phyloP scores from a whole-genome alignment of 768 basidiomycete species.

The Pulveroboletus ravenelii region DNA sequence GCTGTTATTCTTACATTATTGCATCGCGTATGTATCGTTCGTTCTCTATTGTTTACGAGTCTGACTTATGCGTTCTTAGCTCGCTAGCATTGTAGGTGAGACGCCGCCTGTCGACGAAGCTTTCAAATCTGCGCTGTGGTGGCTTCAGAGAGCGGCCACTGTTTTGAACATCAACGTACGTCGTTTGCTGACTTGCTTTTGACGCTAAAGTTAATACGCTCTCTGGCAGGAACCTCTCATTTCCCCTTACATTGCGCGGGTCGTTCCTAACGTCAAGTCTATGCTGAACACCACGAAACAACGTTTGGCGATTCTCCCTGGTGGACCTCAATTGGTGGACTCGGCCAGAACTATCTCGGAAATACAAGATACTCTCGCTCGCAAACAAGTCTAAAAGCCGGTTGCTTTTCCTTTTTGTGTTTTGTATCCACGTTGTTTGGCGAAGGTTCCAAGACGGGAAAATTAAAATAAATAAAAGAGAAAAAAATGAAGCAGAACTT shows the following conservation, averaged over 20 bases:
- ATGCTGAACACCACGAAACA: constrained; percentile 77
- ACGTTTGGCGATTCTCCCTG: constrained; percentile 72
- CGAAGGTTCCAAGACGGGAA: neutral
- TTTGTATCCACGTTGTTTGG: constrained; percentile 1
- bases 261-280: constrained; percentile 73
- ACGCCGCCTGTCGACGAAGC: constrained; percentile 71
- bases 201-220: neutral
- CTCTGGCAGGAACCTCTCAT: constrained; percentile 66
- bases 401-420: neutral
- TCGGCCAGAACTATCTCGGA: constrained; percentile 67
- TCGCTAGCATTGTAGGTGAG: constrained; percentile 71
- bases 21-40: constrained; percentile 57
- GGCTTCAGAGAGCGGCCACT: constrained; percentile 72
- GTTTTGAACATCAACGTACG: constrained; percentile 69
- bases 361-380: constrained; percentile 63
- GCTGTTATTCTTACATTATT: constrained; percentile 81
- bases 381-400: constrained; percentile 33
- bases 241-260: constrained; percentile 75
- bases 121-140: constrained; percentile 82
- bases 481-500: neutral
- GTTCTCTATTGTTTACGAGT: constrained; percentile 1
- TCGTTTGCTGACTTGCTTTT: constrained; percentile 7
- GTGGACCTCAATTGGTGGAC: constrained; percentile 61
- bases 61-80: constrained; percentile 36
- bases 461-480: neutral